A percentile compares a stretch with the other conserved stretches of the same genome.
These are phyloP conservation scores for Scheffersomyces segobiensis DNA, from an alignment of 1,139 yeast genomes.

Conservation along the genomic window DNA sequence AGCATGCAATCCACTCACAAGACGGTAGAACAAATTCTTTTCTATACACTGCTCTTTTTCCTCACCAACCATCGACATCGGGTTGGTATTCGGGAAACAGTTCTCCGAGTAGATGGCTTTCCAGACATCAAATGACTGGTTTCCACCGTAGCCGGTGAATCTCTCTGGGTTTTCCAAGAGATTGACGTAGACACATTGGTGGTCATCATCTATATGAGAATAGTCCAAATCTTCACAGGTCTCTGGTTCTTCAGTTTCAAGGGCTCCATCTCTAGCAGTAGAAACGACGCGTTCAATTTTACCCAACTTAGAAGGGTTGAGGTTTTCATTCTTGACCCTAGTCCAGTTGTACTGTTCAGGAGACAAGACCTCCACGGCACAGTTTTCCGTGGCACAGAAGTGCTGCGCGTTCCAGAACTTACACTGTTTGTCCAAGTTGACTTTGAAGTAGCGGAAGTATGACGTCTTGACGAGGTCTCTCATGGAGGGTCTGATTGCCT, in stretches of 20 bases:
- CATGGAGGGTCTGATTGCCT: slow-evolving; percentile 48
- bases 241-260: slow-evolving; percentile 28
- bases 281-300: slow-evolving; percentile 26
- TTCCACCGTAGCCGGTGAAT: slow-evolving; percentile 94
- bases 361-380: slow-evolving; percentile 79
- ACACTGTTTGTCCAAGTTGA: slow-evolving; percentile 83
- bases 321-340: slow-evolving; percentile 61
- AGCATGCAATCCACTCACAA: slow-evolving; percentile 93
- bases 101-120: slow-evolving; percentile 87
- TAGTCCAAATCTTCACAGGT: slow-evolving; percentile 47
- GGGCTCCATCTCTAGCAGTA: slow-evolving; percentile 15
- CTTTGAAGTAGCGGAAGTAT: slow-evolving; percentile 83
- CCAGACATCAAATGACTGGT: slow-evolving; percentile 93
- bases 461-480: slow-evolving; percentile 61
- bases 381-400: slow-evolving; percentile 89
- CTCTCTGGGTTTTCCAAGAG: slow-evolving; percentile 90
- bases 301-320: slow-evolving; percentile 78
- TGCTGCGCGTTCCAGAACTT: slow-evolving; percentile 83
- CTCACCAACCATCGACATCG: slow-evolving; percentile 35
- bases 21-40: slow-evolving; percentile 81
- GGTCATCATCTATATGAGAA: slow-evolving; percentile 63
- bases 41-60: slow-evolving; percentile 67
- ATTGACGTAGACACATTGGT: slow-evolving; percentile 76
- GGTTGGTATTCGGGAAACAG: slow-evolving; percentile 66
- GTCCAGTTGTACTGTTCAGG: slow-evolving; percentile 56